Evolutionary conservation across 2,329 filamentous ascomycete genomes (phyloP), one percentile per base, ranked within the genome.

Genomic region (Nannizzia gypsea): DNA sequence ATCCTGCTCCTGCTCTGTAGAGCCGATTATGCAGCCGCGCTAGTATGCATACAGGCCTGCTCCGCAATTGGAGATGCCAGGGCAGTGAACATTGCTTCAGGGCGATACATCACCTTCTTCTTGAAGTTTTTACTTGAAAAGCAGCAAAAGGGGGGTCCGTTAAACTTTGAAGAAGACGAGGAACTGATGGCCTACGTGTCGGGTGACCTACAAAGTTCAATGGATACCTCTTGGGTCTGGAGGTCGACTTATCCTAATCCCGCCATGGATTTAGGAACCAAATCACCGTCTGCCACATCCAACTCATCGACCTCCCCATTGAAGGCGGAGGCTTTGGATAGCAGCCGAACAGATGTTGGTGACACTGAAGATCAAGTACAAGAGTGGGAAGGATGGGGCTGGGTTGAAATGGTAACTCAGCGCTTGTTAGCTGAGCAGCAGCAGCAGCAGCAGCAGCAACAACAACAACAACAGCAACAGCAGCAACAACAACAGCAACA

Each of bases 151-250:
- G 73, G 74, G 15, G 71, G 73, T 1, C 65, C 70, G 0, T 67
- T 67, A 2, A 71, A 71, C 31, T 68, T 82, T 1, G 81, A 84
- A 52, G 78, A 79, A 2, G 91, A 99, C 67, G 91, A 97, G 69
- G 92, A 96, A 70, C 81, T 97, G 66, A 76, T 97, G 28, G 89
- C 86, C 0, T 96, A 96, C 67, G 84, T 88, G 0, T 92, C 88
- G 31, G 88, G 86, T 0, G 93, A 97, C 73, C 78, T 95, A 67
- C 92, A 97, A 73, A 88, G 86, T 1, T 84, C 81, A n/a, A 79
- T 81, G 0, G 86, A 90, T 58, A 83, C 83, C 38, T 85, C 86
- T 11, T 97, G 92, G 92, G 82, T 91, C 3, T 96, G 91, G 92
- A 75, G 74, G 71, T 8, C 72, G 70, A 60, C 74, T 40, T 13